Conservation (phyloP, 495 filamentous ascomycete genomes). For the Penicillium argentinense region DNA sequence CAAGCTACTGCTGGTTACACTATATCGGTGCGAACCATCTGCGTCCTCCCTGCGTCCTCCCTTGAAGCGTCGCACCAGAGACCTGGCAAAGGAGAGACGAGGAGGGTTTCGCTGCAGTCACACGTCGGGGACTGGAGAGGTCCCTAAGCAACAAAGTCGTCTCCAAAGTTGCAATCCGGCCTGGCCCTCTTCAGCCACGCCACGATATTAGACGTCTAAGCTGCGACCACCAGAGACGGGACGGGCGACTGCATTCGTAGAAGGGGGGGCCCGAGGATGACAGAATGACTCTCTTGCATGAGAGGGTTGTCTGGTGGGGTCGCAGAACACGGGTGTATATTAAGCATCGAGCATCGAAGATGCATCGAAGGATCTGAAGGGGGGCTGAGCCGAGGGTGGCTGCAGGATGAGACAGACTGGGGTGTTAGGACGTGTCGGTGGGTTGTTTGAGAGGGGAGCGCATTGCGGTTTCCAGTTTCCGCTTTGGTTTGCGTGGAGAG, state of each 20-base stretch:
- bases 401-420: conserved; percentile 14
- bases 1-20: conserved; percentile 6
- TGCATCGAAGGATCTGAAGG: conserved; percentile 34
- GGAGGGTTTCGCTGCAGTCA: not conserved
- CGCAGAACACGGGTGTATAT: conserved; percentile 13
- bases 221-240: conserved; percentile 1
- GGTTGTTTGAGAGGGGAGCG: not conserved
- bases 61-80: conserved; percentile 11
- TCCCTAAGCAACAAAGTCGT: not conserved
- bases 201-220: conserved; percentile 4
- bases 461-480: not conserved
- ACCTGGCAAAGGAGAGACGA: conserved; percentile 1
- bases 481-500: no score
- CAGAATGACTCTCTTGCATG: conserved; percentile 22
- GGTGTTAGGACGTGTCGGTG: conserved; percentile 7
- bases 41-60: not conserved
- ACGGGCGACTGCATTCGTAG: conserved; percentile 14
- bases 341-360: conserved; percentile 41
- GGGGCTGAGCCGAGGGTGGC: conserved; percentile 22
- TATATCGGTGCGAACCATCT: conserved; percentile 10
- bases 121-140: no score
- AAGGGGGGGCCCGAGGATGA: conserved; percentile 17
- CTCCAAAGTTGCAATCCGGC: conserved; percentile 10
- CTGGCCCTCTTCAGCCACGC: conserved; percentile 14
- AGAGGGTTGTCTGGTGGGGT: conserved; percentile 4